A percentile compares a stretch with the other conserved stretches of the same genome.
phyloP scores from a whole-genome alignment of 2,329 filamentous ascomycete genomes.

The Neurospora sp. region DNA sequence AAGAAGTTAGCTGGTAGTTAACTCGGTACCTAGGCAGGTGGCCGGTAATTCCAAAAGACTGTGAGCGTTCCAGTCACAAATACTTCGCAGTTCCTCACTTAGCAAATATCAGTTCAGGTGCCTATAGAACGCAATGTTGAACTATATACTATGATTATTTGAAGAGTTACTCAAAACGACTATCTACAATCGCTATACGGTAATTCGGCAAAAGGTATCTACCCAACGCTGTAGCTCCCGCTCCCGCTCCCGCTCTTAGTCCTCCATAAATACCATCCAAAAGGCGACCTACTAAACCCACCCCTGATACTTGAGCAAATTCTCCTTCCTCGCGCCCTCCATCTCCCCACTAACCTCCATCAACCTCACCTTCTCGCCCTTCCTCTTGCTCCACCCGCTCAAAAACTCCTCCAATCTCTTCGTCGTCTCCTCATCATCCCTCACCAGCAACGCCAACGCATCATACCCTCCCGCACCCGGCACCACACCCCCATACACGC shows the following conservation, averaged over 20 bases:
- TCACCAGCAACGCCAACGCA: slow-evolving; percentile 71
- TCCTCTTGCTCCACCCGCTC: slow-evolving; percentile 50
- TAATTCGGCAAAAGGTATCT: not conserved
- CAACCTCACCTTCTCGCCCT: slow-evolving; percentile 55
- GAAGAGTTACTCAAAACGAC: not conserved
- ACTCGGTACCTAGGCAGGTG: too few relatives aligned
- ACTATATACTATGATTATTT: not conserved
- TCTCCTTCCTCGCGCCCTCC: slow-evolving; percentile 49
- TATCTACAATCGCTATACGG: not conserved
- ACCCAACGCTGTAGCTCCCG: not conserved
- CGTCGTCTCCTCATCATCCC: slow-evolving; percentile 59
- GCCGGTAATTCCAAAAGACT: too few relatives aligned
- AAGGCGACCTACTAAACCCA: slow-evolving; percentile 26
- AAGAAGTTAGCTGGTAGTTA: too few relatives aligned
- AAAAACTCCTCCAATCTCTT: slow-evolving; percentile 51
- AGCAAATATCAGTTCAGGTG: too few relatives aligned
- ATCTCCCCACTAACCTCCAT: slow-evolving; percentile 63
- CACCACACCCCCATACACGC: slow-evolving; percentile 84
- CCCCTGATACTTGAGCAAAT: slow-evolving; percentile 30
- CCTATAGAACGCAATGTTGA: not conserved
- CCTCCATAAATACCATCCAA: too few relatives aligned
- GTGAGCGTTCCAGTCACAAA: too few relatives aligned
- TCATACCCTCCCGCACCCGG: slow-evolving; percentile 93
- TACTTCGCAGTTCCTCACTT: too few relatives aligned
- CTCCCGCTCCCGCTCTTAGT: not conserved